These are phyloP conservation scores for Trichosporon sp. DNA, from an alignment of 1,284 basidiomycete genomes.

Conservation along the genomic window DNA sequence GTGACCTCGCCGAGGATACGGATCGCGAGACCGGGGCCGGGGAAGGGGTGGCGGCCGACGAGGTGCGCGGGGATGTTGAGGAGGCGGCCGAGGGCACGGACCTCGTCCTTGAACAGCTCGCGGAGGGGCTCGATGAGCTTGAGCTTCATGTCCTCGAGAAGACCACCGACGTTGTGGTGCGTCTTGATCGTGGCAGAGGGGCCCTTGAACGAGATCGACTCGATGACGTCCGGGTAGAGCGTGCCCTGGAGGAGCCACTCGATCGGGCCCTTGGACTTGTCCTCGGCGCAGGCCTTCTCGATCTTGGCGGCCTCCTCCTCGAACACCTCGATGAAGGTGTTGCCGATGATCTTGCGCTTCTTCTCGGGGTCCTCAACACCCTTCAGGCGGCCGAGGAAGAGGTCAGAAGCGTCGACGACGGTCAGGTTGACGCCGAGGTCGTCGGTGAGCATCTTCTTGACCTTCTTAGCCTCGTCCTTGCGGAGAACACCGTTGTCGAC, in stretches of 20 bases:
- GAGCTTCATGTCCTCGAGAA: slow-evolving; percentile 96
- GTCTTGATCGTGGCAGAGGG: slow-evolving; percentile 99
- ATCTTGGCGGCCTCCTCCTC: slow-evolving; percentile 88
- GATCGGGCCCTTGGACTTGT: slow-evolving; percentile 77
- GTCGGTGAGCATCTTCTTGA: slow-evolving; percentile 90
- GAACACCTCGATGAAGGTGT: slow-evolving; percentile 98
- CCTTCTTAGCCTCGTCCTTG: slow-evolving; percentile 84
- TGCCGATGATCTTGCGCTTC: slow-evolving; percentile 98
- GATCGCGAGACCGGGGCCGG: slow-evolving; percentile 97
- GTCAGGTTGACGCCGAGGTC: slow-evolving; percentile 95
- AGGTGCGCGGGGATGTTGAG: slow-evolving; percentile 88
- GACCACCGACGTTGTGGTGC: slow-evolving; percentile 97
- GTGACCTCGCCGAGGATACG: slow-evolving; percentile 95
- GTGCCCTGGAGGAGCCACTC: slow-evolving; percentile 99
- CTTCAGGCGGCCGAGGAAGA: slow-evolving; percentile 83
- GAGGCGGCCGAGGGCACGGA: slow-evolving; percentile 84
- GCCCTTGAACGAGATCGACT: slow-evolving; percentile 99
- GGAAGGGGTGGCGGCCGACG: slow-evolving; percentile 98
- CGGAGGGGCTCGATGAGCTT: slow-evolving; percentile 97
- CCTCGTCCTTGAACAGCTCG: slow-evolving; percentile 99
- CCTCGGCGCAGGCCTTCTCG: slow-evolving; percentile 65
- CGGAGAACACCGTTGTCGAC: slow-evolving; percentile 98
- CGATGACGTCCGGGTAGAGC: slow-evolving; percentile 98
- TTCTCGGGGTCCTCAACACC: slow-evolving; percentile 93
- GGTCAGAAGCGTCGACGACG: slow-evolving; percentile 89